A percentile compares a stretch with the other conserved stretches of the same genome.
These are phyloP conservation scores for Lactifluus rugatus DNA, from an alignment of 768 basidiomycete species.

Conservation along the genomic window DNA sequence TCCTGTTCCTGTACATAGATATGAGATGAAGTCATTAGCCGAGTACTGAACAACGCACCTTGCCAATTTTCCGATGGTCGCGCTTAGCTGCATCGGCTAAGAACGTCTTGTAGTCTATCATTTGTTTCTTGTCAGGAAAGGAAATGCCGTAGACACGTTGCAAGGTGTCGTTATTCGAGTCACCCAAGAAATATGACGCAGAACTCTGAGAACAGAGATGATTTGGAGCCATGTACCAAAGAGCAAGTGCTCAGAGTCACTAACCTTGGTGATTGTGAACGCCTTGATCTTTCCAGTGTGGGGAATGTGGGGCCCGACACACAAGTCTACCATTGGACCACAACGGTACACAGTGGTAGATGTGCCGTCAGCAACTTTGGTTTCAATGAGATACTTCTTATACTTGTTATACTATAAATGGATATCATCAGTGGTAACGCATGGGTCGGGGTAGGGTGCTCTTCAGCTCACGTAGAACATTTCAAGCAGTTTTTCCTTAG, in stretches of 20 bases:
- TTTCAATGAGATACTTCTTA: slow-evolving; percentile 91
- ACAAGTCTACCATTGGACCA: slow-evolving; percentile 96
- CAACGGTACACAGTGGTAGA: slow-evolving; percentile 98
- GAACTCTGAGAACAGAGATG: slow-evolving; percentile 56
- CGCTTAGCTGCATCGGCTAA: slow-evolving; percentile 96
- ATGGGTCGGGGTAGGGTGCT: neutral
- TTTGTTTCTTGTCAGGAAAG: slow-evolving; percentile 95
- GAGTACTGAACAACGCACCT: slow-evolving; percentile 31
- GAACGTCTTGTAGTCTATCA: slow-evolving; percentile 91
- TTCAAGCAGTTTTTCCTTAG: slow-evolving; percentile 90
- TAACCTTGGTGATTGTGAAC: slow-evolving; percentile 89
- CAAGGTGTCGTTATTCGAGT: slow-evolving; percentile 83
- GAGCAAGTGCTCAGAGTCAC: neutral
- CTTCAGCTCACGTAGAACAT: slow-evolving; percentile 71
- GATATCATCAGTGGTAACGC: neutral
- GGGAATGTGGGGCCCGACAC: slow-evolving; percentile 94
- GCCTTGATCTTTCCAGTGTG: slow-evolving; percentile 98
- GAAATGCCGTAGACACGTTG: slow-evolving; percentile 98
- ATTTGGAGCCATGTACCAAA: neutral
- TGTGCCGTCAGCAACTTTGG: slow-evolving; percentile 92
- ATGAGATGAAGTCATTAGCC: neutral
- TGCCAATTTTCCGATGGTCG: slow-evolving; percentile 94
- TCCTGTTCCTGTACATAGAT: slow-evolving; percentile 67
- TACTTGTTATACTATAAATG: slow-evolving; percentile 88
- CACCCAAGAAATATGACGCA: slow-evolving; percentile 95